Evolutionary conservation across 1,284 basidiomycete genomes (phyloP).

Genomic region (Sparassis latifolia): DNA sequence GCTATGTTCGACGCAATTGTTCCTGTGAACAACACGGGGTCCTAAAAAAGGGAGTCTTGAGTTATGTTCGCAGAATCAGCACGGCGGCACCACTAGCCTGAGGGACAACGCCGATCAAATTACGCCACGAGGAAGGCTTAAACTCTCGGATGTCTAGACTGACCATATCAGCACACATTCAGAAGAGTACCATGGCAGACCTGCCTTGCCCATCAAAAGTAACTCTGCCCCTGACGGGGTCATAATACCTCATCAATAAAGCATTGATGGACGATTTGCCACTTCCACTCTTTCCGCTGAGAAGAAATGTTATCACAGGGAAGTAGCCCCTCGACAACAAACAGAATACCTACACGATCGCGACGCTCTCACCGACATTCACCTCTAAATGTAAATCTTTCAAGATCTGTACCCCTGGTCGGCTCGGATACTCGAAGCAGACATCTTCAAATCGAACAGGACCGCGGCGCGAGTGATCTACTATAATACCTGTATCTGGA

Average conservation of each 20-base stretch:
- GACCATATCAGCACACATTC: neutral
- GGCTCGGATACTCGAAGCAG: slow-evolving; percentile 82
- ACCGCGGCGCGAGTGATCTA: slow-evolving; percentile 55
- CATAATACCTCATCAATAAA: slow-evolving; percentile 88
- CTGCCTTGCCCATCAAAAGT: slow-evolving; percentile 83
- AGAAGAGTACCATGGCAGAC: neutral
- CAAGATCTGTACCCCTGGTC: slow-evolving; percentile 73
- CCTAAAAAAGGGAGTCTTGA: slow-evolving; percentile 30
- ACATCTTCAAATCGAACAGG: slow-evolving; percentile 75
- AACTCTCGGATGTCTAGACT: slow-evolving; percentile 76
- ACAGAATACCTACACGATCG: slow-evolving; percentile 70
- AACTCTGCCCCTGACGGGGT: slow-evolving; percentile 78
- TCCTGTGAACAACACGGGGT: slow-evolving; percentile 77
- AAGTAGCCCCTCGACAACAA: slow-evolving; percentile 2
- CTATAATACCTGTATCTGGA: slow-evolving; percentile 50
- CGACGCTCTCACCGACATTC: slow-evolving; percentile 80
- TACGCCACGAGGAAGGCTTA: slow-evolving; percentile 79
- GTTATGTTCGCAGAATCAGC: neutral
- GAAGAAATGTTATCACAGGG: neutral
- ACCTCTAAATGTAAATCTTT: slow-evolving; percentile 76
- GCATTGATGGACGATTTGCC: slow-evolving; percentile 92
- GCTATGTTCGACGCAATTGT: slow-evolving; percentile 93
- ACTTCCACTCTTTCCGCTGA: slow-evolving; percentile 81
- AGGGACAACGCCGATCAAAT: slow-evolving; percentile 83
- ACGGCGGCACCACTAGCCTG: slow-evolving; percentile 34